Percentiles rank a stretch among this genome's conserved stretches.
Conservation (phyloP, 2,329 filamentous ascomycete species). For the Ophiosphaerella narmari region DNA sequence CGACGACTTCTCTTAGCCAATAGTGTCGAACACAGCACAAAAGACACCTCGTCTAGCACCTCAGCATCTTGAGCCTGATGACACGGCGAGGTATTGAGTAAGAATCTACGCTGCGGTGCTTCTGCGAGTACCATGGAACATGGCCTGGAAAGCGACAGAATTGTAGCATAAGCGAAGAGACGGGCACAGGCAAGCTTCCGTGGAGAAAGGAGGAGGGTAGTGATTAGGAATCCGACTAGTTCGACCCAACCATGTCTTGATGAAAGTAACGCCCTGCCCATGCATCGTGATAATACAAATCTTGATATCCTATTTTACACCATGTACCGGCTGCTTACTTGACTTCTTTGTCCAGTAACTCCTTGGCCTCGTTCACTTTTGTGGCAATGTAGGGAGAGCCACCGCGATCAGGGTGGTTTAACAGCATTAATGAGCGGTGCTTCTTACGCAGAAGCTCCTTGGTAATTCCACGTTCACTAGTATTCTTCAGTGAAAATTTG, state of each 20-base stretch:
- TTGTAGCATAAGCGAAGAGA: too few relatives aligned
- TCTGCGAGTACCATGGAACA: too few relatives aligned
- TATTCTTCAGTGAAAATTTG: slow-evolving; percentile 1
- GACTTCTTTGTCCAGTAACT: slow-evolving; percentile 79
- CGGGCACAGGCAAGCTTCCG: too few relatives aligned
- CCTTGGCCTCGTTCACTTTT: slow-evolving; percentile 98
- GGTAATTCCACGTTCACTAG: slow-evolving; percentile 80
- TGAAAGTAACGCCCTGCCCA: slow-evolving; percentile 3
- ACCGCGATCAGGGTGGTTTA: slow-evolving; percentile 97
- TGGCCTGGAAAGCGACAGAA: neutral
- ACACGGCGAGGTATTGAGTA: too few relatives aligned
- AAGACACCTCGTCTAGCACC: too few relatives aligned
- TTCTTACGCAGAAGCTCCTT: slow-evolving; percentile 96
- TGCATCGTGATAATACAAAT: slow-evolving; percentile 22
- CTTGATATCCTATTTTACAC: slow-evolving; percentile 16
- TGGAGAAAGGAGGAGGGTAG: too few relatives aligned
- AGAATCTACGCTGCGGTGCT: too few relatives aligned
- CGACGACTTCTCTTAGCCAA: too few relatives aligned
- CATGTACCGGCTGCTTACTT: slow-evolving; percentile 21
- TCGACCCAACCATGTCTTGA: neutral
- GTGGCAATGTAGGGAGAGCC: slow-evolving; percentile 95
- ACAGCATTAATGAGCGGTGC: slow-evolving; percentile 91
- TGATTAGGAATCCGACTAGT: too few relatives aligned
- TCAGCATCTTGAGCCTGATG: too few relatives aligned
- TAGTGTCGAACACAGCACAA: too few relatives aligned